Evolutionary conservation across 805 yeast species (phyloP), one percentile per base, ranked within the genome.

Genomic region (Metschnikowia henanensis): DNA sequence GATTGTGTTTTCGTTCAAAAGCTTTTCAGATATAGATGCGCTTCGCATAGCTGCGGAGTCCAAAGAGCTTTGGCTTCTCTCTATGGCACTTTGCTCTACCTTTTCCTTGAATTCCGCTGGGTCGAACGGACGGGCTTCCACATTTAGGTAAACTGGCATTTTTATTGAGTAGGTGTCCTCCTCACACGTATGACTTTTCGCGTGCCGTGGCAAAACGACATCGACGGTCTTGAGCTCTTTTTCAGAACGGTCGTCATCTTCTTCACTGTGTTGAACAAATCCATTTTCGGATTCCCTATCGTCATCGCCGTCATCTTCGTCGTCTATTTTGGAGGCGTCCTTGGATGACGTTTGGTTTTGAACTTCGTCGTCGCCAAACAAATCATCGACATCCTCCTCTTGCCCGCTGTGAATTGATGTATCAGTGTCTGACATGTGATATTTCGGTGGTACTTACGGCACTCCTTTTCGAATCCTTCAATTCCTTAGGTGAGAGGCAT

Each of bases 121-220:
- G 52, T 90, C 95, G 64, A 92, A 94, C 30, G 96, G 95, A 49
- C 80, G 79, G 2, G 97, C 86, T 48, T 90, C 95, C 26, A 91
- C 81, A 41, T 79, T 81, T 45, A 94, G 66, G 57, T 87, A 92
- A 17, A 88, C 83, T 2, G 99, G 99, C 47, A 91, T 68, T 49
- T 86, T 84, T 39, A 86, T 78, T 49, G 58, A 67, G 65, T 60
- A 72, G 59, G 53, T 74, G 52, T 57, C 70, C 31, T 45, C 65
- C 59, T 57, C 75, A 49, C 53, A 60, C 41, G 57, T 59, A 40
- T 59, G 60, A 2, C 70, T 59, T 2, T 68, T 61, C 2, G 81
- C 73, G 56, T 78, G 83, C 60, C 76, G 77, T 50, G 74, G 85
- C 58, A 66, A 54, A 1, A 70, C 59, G 25, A 71, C 52, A 15